Conservation (phyloP, 1,139 yeast species). For the Geotrichum macrosporum region DNA sequence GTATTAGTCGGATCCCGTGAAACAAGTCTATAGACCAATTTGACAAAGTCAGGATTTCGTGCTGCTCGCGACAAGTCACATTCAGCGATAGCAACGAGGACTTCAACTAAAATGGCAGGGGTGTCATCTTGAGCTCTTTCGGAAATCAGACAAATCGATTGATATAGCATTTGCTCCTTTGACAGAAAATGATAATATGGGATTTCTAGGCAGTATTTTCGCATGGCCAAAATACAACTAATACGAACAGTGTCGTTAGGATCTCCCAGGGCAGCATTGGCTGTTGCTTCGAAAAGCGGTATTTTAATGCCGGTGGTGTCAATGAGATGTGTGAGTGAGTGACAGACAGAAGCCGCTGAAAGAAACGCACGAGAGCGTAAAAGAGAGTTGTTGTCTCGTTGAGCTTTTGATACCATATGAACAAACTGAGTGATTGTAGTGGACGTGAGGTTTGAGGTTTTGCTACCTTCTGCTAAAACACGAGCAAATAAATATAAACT, state of each 20-base stretch:
- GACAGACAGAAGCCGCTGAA: constrained; percentile 24
- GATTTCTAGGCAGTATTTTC: constrained; percentile 18
- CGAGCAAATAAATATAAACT: constrained; percentile 20
- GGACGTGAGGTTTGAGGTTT: constrained; percentile 12
- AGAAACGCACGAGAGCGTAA: constrained; percentile 29
- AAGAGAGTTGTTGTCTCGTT: constrained; percentile 15
- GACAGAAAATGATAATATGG: constrained; percentile 20
- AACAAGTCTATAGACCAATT: constrained; percentile 58
- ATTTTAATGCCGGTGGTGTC: constrained; percentile 15
- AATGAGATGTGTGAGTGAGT: constrained; percentile 20
- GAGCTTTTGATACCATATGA: constrained; percentile 10
- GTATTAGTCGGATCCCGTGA: constrained; percentile 71
- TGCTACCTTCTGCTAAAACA: constrained; percentile 18
- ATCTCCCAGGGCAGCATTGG: constrained; percentile 21
- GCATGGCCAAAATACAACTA: constrained; percentile 26
- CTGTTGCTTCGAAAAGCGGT: constrained; percentile 23
- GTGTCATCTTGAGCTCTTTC: constrained; percentile 77
- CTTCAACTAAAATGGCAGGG: constrained; percentile 66
- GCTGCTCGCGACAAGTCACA: constrained; percentile 42
- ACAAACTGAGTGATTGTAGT: constrained; percentile 15
- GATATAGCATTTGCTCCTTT: constrained; percentile 11
- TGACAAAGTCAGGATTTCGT: constrained; percentile 43
- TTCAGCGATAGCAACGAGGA: constrained; percentile 53
- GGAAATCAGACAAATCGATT: constrained; percentile 44
- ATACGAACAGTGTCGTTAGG: constrained; percentile 24